phyloP scores from a whole-genome alignment of 1,284 basidiomycete genomes.

The Ganoderma lingzhi region DNA sequence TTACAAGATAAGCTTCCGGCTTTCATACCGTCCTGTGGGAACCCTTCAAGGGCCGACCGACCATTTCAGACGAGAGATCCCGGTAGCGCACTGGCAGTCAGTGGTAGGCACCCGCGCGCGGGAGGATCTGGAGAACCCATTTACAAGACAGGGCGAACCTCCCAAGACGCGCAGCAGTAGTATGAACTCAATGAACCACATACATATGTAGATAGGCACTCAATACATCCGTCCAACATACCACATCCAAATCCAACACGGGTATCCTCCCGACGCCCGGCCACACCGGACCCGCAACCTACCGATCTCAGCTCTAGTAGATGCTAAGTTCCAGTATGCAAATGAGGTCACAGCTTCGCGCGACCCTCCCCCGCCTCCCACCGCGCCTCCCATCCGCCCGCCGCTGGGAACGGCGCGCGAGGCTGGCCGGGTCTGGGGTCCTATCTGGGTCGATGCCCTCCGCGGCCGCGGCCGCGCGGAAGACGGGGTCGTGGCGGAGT shows the following conservation, averaged over 20 bases:
- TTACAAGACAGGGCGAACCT: not conserved
- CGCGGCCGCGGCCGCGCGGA: constrained; percentile 58
- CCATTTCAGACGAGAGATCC: not conserved
- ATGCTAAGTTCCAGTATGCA: not conserved
- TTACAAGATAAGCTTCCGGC: not conserved
- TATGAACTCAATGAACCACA: not conserved
- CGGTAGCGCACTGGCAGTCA: not conserved
- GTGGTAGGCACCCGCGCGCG: not conserved
- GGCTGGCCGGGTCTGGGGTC: constrained; percentile 32
- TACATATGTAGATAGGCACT: not conserved
- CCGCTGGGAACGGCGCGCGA: constrained; percentile 12
- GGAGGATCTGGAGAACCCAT: not conserved
- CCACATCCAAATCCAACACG: not conserved
- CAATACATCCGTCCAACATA: not conserved
- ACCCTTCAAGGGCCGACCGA: not conserved
- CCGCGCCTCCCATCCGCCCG: constrained; percentile 23
- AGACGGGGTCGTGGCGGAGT: constrained; percentile 52
- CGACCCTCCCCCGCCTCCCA: constrained; percentile 16
- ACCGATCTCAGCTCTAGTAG: too few species aligned
- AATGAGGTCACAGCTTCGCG: constrained; percentile 25
- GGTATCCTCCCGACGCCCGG: not conserved
- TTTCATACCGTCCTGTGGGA: constrained; percentile 2
- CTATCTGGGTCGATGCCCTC: constrained; percentile 53
- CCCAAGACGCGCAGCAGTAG: not conserved
- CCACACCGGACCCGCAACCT: not conserved